Base-by-base conservation (phyloP, 768 basidiomycete species). In the Kwoniella shandongensis region DNA sequence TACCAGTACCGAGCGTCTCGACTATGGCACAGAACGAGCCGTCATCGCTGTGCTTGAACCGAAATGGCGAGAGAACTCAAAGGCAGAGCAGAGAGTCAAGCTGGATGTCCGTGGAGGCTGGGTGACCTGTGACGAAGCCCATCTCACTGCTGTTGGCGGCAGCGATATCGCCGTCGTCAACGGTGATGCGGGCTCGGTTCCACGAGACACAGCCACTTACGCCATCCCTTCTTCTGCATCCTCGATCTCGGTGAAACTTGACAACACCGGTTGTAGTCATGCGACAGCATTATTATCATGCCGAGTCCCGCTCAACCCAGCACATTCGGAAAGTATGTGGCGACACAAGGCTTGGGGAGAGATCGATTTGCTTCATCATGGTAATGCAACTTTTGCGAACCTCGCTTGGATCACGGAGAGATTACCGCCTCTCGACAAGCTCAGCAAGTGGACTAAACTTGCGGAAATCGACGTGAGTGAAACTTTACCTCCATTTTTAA, bases 371-470 rank as follows among this genome's bases (percentile, higher is more conserved):
- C 80, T 90, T 8, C 87, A 93, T 65, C 89, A 94, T 70, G 85
- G 91, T 3, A 79, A 82, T 11, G 67, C 72, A 11, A 86, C 85
- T 1, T 94, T 92, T 80, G 84, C 83, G 59, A 80, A 85, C 4
- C 72, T 94, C 15, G 88, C 91, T 1, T 97, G 93, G 92, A 78
- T 96, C 18, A 79, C 90, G 22, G 89, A 92, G 70, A 84, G 90
- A 47, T 82, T 93, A 59, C 85, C 88, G 12, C 83, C 85, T 56
- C 83, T 91, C 54, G 83, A 87, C 22, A 84, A 84, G 35, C 78
- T 82, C 55, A 82, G 88, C 65, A 78, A 78, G 25, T 97, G 93
- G 93, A 86, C 88, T 54, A 59, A 72, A 1, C 78, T 86, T 27
- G 77, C 81, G 2, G 63, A 80, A 3, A 76, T 79, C 0, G 78